Base-by-base conservation (phyloP, 345 rosid species). In the Pistacia vera region DNA sequence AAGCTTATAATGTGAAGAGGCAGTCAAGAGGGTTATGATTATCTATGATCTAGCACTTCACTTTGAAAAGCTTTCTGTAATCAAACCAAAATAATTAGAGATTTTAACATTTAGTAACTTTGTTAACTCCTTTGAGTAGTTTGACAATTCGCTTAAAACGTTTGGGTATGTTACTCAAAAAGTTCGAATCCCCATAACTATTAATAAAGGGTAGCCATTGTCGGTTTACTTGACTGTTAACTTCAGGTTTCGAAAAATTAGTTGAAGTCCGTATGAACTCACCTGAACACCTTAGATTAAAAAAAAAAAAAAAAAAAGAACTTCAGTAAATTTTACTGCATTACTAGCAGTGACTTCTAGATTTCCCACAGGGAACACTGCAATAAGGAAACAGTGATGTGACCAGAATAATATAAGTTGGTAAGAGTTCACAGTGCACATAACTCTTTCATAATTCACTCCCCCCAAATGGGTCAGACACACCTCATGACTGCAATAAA, bases 31-130 rank as follows among this genome's bases (percentile, higher is more conserved):
- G 25, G 66, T 46, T 58, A 18, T 55, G 63, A 17, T 14, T 14
- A 73, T n/a, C 52, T 72, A 72, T 65, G 66, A 38, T 68, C 77
- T 54, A 60, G 54, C 35, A 75, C 76, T 75, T 66, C 9, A 46
- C 16, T 8, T 70, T 22, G 22, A 20, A 64, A 74, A 13, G 33
- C 22, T 22, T 20, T 73, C 1, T n/a, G 62, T 10, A 33, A 73
- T 63, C 69, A 63, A 73, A 63, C 30, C 28, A 1, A 30, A 63
- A 63, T 48, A 73, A 61, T 18, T 62, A 36, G 49, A 41, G 57
- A 33, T 49, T 35, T 62, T 49, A n/a, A 7, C 35, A 52, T 72
- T 18, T 61, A 35, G 64, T 58, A 46, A 68, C 64, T 25, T 25
- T 0, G 25, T 25, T 25, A 25, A 25, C 25, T 22, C 25, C 25